Evolutionary conservation across 2,329 filamentous ascomycete species (phyloP), one percentile per base, ranked within the genome.

Genomic region (Monosporascus ibericus): DNA sequence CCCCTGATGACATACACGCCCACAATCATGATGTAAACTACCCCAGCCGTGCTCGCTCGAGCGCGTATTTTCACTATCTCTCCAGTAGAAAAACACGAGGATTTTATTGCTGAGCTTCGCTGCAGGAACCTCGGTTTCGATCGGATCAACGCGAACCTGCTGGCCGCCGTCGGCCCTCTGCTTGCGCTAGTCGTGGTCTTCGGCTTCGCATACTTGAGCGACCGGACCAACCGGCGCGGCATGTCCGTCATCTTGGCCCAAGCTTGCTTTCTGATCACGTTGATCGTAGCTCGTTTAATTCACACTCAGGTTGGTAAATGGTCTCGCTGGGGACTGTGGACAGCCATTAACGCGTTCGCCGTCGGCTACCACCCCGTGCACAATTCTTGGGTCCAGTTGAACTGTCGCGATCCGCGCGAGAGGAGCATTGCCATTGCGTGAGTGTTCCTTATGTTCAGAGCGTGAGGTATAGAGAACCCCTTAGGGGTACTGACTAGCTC

Each of bases 281-380:
- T 80, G 3, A 65, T 78, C 18, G 62, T 76, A 1, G 61, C 72
- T 0, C 68, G 70, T 9, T 61, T 62, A 5, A 58, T 73, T 0
- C 74, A 79, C 49, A 68, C 72, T 0, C 65, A 70, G 47, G 72
- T 75, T 0, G 71, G 72, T 0, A 73, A 69, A 55, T 80, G 78
- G 77, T 70, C 69, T 7, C 70, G 71, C 11, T 78, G 74, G 66
- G 75, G 70, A 0, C 62, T 81, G 6, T 80, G 77, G 77, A 80
- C 77, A 3, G 67, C 68, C 0, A 69, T 79, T 3, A 80, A 80
- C 60, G 66, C 65, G 2, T 72, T 80, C 38, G 75, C 77, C 0
- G 77, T 80, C 8, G 74, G 77, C 0, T 80, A 80, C 55, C 77
- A 80, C 60, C 77, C 77, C 0, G 69, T 77, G 1, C 75, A 79